Evolutionary conservation across 768 basidiomycete genomes (phyloP).

Genomic region (Boletus rubroflammeus): DNA sequence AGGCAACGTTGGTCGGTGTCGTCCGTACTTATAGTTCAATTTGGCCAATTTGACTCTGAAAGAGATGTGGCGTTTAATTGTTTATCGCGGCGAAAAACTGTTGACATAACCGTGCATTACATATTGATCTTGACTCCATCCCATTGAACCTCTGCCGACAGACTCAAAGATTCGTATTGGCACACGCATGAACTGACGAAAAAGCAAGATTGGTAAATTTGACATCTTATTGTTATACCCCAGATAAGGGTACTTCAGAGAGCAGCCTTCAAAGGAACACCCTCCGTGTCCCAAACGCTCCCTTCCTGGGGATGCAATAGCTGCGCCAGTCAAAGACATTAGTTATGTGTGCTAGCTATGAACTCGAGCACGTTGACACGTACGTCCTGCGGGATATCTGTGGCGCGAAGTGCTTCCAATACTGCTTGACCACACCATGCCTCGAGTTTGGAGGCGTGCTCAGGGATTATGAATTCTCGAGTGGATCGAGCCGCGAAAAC

Average conservation of each 20-base stretch:
- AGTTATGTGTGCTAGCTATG: background rate
- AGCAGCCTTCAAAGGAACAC: slow-evolving; percentile 3
- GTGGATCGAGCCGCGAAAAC: slow-evolving; percentile 76
- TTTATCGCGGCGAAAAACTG: background rate
- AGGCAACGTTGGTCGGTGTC: background rate
- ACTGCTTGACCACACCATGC: slow-evolving; percentile 59
- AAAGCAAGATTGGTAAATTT: background rate
- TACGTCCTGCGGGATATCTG: slow-evolving; percentile 50
- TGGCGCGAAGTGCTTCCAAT: slow-evolving; percentile 50
- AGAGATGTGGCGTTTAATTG: slow-evolving; percentile 26
- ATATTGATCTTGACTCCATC: background rate
- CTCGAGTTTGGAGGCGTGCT: slow-evolving; percentile 57
- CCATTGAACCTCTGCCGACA: background rate
- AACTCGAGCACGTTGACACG: slow-evolving; percentile 1
- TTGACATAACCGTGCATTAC: background rate
- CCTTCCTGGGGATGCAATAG: slow-evolving; percentile 50
- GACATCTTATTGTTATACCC: background rate
- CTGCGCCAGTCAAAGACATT: slow-evolving; percentile 31
- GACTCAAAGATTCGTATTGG: background rate
- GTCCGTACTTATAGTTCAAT: slow-evolving; percentile 8
- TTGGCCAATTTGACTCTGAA: slow-evolving; percentile 11
- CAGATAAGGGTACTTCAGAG: slow-evolving; percentile 4
- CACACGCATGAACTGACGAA: background rate
- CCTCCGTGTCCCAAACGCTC: slow-evolving; percentile 51
- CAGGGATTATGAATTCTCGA: slow-evolving; percentile 71